Evolutionary conservation across 306 rosid genomes (phyloP).

Genomic region (Quercus dentata): DNA sequence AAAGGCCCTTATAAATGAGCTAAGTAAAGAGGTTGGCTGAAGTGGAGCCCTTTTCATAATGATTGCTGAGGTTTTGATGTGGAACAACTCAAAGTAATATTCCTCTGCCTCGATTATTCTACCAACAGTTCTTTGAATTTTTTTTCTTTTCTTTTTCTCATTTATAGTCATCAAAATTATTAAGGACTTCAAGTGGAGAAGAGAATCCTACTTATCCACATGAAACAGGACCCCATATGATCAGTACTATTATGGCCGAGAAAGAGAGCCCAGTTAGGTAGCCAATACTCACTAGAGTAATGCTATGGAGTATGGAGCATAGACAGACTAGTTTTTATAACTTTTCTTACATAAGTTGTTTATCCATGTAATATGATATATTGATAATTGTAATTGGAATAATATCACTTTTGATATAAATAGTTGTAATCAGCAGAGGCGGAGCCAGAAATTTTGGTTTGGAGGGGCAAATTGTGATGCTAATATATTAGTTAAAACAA

Average conservation of each 20-base stretch:
- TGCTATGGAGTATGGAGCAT: too few species aligned
- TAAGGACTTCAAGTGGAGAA: neutral
- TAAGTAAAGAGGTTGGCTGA: slow-evolving; percentile 1
- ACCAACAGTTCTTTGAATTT: neutral
- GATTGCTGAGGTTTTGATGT: slow-evolving; percentile 16
- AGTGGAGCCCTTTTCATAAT: slow-evolving; percentile 39
- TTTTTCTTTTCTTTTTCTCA: neutral
- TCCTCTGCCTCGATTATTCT: slow-evolving; percentile 24
- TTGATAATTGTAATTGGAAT: too few species aligned
- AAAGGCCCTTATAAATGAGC: neutral
- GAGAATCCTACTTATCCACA: neutral
- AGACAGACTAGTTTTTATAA: too few species aligned
- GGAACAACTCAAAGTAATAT: slow-evolving; percentile 23
- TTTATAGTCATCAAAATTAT: neutral
- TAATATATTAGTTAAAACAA: too few species aligned
- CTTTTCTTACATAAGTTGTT: too few species aligned
- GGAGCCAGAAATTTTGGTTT: too few species aligned
- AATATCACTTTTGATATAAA: too few species aligned
- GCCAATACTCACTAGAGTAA: too few species aligned
- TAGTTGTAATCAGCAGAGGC: too few species aligned
- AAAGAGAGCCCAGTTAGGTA: neutral
- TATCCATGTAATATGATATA: too few species aligned
- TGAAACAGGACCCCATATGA: neutral
- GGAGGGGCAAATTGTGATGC: too few species aligned
- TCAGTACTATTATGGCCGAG: neutral